phyloP scores from a whole-genome alignment of 78 protist species.

The Dictyostelium intermedium region DNA sequence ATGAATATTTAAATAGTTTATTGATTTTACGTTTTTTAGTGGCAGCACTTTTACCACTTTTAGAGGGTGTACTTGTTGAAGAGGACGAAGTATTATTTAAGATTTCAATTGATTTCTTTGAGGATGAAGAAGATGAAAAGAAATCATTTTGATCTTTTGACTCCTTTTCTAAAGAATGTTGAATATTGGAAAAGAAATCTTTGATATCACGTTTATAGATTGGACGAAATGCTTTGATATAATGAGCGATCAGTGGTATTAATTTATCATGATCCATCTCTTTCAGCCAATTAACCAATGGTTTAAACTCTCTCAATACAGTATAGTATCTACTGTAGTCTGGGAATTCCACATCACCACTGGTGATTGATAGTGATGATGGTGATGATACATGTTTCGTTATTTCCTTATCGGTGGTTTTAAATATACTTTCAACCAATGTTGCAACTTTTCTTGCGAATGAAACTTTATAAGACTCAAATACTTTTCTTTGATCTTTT shows the following conservation, averaged over 20 bases:
- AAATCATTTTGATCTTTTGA: conserved; percentile 71
- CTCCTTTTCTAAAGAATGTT: conserved; percentile 16
- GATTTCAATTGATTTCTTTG: not conserved
- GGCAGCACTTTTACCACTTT: not conserved
- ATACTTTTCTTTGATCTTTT: conserved; percentile 40
- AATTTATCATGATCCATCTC: conserved; percentile 61
- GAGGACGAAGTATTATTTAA: not conserved
- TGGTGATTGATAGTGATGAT: too few relatives aligned
- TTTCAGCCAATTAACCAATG: conserved; percentile 69
- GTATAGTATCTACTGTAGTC: conserved; percentile 15
- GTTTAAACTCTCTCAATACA: conserved; percentile 5
- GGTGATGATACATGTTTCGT: not conserved
- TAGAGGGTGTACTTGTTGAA: conserved; percentile 27
- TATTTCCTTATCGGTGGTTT: not conserved
- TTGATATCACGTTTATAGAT: conserved; percentile 64
- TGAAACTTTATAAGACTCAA: conserved; percentile 30
- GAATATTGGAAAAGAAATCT: conserved; percentile 19
- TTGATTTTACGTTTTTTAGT: conserved; percentile 41
- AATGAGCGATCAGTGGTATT: conserved; percentile 21
- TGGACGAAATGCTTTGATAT: conserved; percentile 45
- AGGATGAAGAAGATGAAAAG: conserved; percentile 36
- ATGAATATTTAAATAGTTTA: conserved; percentile 19
- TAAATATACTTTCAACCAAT: conserved; percentile 33
- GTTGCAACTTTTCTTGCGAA: conserved; percentile 40
- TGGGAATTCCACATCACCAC: conserved; percentile 3